These are phyloP conservation scores for Petrea volubilis DNA, from an alignment of 257 asterid species.

Conservation along the genomic window DNA sequence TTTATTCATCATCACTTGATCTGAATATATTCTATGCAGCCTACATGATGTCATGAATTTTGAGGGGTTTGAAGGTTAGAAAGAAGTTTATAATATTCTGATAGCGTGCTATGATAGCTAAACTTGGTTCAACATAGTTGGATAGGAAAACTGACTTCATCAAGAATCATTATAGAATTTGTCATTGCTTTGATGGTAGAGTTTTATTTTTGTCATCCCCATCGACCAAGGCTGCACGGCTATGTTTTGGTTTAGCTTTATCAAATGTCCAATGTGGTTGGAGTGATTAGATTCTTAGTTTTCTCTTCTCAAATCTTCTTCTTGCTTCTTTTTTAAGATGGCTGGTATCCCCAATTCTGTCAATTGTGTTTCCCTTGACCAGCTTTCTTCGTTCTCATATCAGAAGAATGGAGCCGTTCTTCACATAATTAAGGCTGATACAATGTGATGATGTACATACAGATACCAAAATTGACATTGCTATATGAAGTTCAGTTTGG, in stretches of 20 bases:
- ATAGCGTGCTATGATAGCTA: neutral
- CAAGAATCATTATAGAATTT: neutral
- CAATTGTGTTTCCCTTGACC: neutral
- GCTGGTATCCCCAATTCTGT: neutral
- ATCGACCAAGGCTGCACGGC: neutral
- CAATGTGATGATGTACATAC: slow-evolving; percentile 35
- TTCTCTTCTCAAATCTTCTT: neutral
- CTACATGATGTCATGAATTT: neutral
- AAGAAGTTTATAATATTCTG: neutral
- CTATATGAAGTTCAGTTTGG: slow-evolving; percentile 20
- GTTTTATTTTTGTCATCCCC: neutral
- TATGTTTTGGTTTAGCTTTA: neutral
- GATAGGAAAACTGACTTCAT: neutral
- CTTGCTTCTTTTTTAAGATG: neutral
- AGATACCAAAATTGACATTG: neutral
- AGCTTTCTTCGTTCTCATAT: neutral
- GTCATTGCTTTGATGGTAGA: neutral
- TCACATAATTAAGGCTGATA: neutral
- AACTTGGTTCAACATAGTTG: neutral
- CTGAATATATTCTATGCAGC: neutral
- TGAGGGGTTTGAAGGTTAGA: neutral
- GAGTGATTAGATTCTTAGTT: neutral
- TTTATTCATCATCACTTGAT: neutral
- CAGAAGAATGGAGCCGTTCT: neutral
- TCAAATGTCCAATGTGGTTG: neutral